Percentiles rank a stretch among this genome's conserved stretches.
Conservation (phyloP, 345 rosid genomes). For the Pelargonium nanum region DNA sequence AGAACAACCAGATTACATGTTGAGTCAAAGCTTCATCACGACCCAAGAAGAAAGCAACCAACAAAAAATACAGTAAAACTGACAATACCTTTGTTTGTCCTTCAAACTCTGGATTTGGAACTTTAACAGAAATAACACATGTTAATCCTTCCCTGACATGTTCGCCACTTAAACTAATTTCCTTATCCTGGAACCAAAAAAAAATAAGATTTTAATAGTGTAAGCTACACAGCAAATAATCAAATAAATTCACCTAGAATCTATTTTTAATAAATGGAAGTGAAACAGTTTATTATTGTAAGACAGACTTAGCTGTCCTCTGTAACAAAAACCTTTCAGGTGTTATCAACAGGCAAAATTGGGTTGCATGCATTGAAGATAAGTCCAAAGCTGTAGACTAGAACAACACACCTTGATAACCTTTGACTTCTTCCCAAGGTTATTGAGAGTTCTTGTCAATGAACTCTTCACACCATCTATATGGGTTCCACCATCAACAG, state of each 20-base stretch:
- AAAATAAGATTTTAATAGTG: conserved; percentile 10
- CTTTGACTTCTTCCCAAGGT: conserved; percentile 80
- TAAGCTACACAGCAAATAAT: not conserved
- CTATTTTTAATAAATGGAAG: not conserved
- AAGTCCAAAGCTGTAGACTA: not conserved
- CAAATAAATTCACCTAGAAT: not conserved
- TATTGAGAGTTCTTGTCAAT: conserved; percentile 79
- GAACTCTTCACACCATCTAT: conserved; percentile 90
- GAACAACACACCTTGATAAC: conserved; percentile 52
- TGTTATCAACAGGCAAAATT: too few relatives aligned
- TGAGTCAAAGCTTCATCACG: not conserved
- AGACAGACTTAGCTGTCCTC: not conserved
- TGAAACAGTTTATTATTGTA: not conserved
- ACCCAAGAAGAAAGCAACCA: conserved; percentile 2
- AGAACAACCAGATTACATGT: not conserved
- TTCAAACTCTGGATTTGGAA: conserved; percentile 98
- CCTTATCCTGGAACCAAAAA: conserved; percentile 64
- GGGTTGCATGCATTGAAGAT: not conserved
- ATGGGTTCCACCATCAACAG: conserved; percentile 96
- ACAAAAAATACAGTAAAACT: conserved; percentile 8
- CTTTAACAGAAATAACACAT: conserved; percentile 88
- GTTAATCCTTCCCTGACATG: conserved; percentile 98
- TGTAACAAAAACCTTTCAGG: not conserved
- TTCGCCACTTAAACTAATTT: conserved; percentile 81
- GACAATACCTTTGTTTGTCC: conserved; percentile 94